phyloP scores from a whole-genome alignment of 2,329 filamentous ascomycete species.

The Calycina marina region DNA sequence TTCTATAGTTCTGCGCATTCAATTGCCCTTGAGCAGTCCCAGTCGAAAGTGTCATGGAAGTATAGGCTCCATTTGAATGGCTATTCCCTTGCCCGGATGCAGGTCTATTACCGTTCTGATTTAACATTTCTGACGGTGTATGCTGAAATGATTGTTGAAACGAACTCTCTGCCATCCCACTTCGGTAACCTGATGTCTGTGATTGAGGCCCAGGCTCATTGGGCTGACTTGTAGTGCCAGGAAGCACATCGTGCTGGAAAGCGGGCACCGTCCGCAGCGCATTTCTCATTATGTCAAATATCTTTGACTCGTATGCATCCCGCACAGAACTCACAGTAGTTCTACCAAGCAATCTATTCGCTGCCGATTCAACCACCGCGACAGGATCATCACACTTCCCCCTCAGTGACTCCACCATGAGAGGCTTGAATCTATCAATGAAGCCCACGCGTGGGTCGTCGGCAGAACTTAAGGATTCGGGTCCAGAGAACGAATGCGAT shows the following conservation, averaged over 20 bases:
- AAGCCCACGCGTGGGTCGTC: not conserved
- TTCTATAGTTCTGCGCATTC: too few relatives aligned
- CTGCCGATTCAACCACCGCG: constrained; percentile 19
- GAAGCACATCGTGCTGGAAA: constrained; percentile 7
- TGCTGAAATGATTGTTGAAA: too few relatives aligned
- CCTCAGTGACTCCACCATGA: constrained; percentile 10
- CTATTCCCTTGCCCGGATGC: too few relatives aligned
- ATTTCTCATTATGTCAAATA: constrained; percentile 14
- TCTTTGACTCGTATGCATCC: not conserved
- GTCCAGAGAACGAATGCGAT: too few relatives aligned
- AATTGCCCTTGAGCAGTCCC: too few relatives aligned
- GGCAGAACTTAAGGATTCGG: too few relatives aligned
- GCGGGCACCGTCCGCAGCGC: constrained; percentile 8
- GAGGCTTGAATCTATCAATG: constrained; percentile 16
- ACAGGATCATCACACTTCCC: constrained; percentile 12
- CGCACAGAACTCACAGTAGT: constrained; percentile 14
- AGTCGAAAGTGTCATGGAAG: too few relatives aligned
- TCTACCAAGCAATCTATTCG: constrained; percentile 18
- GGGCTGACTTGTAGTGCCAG: constrained; percentile 9
- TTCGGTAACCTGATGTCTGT: too few relatives aligned
- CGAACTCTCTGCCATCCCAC: too few relatives aligned
- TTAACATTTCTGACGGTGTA: too few relatives aligned
- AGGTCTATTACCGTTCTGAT: too few relatives aligned
- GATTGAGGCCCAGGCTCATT: constrained; percentile 8
- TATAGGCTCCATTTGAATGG: too few relatives aligned